Percentiles rank a stretch among this genome's conserved stretches.
These are phyloP conservation scores for Naganishia onofrii DNA, from an alignment of 768 basidiomycete genomes.

Conservation along the genomic window DNA sequence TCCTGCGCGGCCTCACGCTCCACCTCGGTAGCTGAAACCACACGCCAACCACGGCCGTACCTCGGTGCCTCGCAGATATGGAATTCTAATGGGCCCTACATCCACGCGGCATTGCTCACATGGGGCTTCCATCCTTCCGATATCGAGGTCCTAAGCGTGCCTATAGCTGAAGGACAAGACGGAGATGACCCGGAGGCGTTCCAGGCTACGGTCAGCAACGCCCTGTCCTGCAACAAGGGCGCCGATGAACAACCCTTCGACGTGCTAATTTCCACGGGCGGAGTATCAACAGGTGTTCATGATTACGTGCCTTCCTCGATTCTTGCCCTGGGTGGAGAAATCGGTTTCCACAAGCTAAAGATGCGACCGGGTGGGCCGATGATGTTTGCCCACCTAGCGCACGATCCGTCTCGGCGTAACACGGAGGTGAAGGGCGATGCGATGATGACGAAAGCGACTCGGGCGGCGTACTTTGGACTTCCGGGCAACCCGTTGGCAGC, in stretches of 20 bases:
- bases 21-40: not conserved
- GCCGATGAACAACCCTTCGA: not conserved
- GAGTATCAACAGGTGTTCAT: constrained; percentile 26
- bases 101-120: constrained; percentile 5
- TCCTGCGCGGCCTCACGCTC: not conserved
- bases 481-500: constrained; percentile 27
- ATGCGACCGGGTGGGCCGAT: constrained; percentile 27
- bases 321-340: constrained; percentile 20
- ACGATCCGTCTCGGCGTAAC: too few relatives aligned
- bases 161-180: constrained; percentile 12
- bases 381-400: constrained; percentile 25
- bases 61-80: constrained; percentile 23
- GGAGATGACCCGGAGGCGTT: not conserved
- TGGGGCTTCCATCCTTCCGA: constrained; percentile 17
- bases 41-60: not conserved
- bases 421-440: not conserved
- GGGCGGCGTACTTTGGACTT: constrained; percentile 25
- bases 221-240: not conserved
- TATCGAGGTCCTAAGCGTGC: not conserved
- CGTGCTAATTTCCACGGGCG: constrained; percentile 27
- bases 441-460: not conserved
- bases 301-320: constrained; percentile 27
- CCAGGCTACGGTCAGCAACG: not conserved
- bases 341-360: constrained; percentile 23
- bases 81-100: constrained; percentile 30